Evolutionary conservation across 352 stramenopile genomes (phyloP), one percentile per base, ranked within the genome.

Genomic region (Pythium volutum): DNA sequence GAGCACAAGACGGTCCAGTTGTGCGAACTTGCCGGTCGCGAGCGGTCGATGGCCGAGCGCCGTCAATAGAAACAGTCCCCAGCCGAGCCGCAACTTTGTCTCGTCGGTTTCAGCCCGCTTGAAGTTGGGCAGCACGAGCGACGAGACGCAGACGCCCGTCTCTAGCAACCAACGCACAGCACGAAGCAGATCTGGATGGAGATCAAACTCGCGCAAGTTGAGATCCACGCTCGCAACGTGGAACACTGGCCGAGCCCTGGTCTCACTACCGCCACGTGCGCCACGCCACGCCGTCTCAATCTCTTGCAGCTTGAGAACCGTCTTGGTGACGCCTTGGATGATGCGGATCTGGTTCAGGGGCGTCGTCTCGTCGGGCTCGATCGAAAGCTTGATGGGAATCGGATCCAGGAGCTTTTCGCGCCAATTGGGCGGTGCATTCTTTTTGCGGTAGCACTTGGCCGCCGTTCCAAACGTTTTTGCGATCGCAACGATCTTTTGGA

Each of bases 1-100:
- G n/a, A n/a, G n/a, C n/a, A 22, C 51, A 15, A 57, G 51, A 8
- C 25, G 46, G 36, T 56, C 50, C 18, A 56, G 20, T n/a, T 56
- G 31, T 3, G 50, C 50, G 33, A 33, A 5, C 8, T 3, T 2
- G 18, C 34, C 50, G 50, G 34, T 56, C 2, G 50, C n/a, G 1
- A 56, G 50, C 20, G 22, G 2, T 7, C 50, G 50, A 20, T 56
- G 50, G 20, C 50, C 50, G 26, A 56, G 50, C 34, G 33, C 50
- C 2, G 50, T 46, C 3, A n/a, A 56, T 15, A 56, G 25, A 12
- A 56, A 47, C 5, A 55, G 48, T 14, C 29, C 45, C 45, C 45
- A 51, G 8, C 22, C 23, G 23, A 51, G 45, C 26, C 45, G 45
- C 23, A 51, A 29, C 16, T 55, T 55, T 4, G 18, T 26, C 15